These are phyloP conservation scores for Cordyceps tenuipes DNA, from an alignment of 2,329 filamentous ascomycete species.

Conservation along the genomic window DNA sequence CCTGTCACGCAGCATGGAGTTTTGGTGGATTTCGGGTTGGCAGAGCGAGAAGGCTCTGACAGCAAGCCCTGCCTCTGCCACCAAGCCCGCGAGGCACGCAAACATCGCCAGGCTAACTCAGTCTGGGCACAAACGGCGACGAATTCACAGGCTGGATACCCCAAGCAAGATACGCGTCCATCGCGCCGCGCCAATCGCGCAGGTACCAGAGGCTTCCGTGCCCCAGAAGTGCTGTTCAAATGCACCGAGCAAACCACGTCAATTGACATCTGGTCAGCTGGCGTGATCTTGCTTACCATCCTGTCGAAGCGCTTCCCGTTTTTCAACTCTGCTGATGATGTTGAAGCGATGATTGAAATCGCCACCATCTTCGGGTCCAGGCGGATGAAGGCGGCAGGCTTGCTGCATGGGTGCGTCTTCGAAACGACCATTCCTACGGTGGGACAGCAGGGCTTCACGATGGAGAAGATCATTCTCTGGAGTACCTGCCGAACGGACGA, in stretches of 20 bases:
- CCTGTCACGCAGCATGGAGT: constrained; percentile 73
- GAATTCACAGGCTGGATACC: constrained; percentile 59
- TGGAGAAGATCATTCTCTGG: constrained; percentile 94
- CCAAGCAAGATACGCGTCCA: constrained; percentile 80
- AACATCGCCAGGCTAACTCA: constrained; percentile 49
- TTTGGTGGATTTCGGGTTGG: constrained; percentile 97
- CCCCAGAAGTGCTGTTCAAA: constrained; percentile 93
- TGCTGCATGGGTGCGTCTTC: constrained; percentile 83
- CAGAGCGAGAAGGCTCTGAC: constrained; percentile 73
- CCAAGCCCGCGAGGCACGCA: constrained; percentile 53
- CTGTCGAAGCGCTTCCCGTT: constrained; percentile 90
- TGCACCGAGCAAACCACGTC: constrained; percentile 90
- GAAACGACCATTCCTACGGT: constrained; percentile 91
- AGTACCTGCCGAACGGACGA: constrained; percentile 68
- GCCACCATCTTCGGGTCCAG: constrained; percentile 84
- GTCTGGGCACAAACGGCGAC: constrained; percentile 44
- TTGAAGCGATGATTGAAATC: constrained; percentile 96
- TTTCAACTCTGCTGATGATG: constrained; percentile 97
- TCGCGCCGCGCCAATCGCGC: constrained; percentile 89
- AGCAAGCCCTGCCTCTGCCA: constrained; percentile 76
- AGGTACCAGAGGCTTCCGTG: constrained; percentile 89
- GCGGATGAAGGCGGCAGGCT: constrained; percentile 74
- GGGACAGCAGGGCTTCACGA: constrained; percentile 71
- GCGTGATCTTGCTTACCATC: constrained; percentile 94
- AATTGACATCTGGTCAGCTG: constrained; percentile 94